Evolutionary conservation across 129 eudicot genomes (phyloP).

Genomic region (Centella asiatica): DNA sequence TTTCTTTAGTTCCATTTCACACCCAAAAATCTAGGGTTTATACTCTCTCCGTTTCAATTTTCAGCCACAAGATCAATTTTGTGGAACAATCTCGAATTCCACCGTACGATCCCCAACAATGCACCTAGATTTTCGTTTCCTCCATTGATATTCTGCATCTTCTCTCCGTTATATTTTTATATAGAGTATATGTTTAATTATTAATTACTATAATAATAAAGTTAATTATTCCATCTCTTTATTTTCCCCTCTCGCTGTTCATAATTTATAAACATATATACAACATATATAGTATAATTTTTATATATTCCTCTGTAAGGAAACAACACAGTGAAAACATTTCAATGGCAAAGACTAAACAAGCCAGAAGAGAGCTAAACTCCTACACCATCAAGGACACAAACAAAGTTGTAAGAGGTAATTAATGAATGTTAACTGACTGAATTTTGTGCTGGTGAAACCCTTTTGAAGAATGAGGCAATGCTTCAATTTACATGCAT

Average conservation of each 20-base stretch:
- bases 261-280: too few relatives aligned
- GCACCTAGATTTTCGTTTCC: slow-evolving; percentile 1
- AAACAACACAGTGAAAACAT: background rate
- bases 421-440: background rate
- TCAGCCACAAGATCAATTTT: too few relatives aligned
- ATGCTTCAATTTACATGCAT: background rate
- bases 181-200: too few relatives aligned
- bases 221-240: too few relatives aligned
- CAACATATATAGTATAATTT: too few relatives aligned
- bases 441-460: background rate
- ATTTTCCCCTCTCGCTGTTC: background rate
- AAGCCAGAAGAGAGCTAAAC: slow-evolving; percentile 17
- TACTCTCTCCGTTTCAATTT: too few relatives aligned
- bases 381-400: slow-evolving; percentile 63
- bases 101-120: background rate
- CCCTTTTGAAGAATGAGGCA: background rate
- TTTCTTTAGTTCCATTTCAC: too few relatives aligned
- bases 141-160: background rate
- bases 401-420: slow-evolving; percentile 42
- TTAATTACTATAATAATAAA: too few relatives aligned
- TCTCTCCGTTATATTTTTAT: background rate
- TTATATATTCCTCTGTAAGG: too few relatives aligned
- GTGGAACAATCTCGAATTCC: background rate
- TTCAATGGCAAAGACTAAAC: slow-evolving; percentile 11
- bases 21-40: too few relatives aligned